These are phyloP conservation scores for Fagus crenata DNA, from an alignment of 306 rosid species.

Conservation along the genomic window DNA sequence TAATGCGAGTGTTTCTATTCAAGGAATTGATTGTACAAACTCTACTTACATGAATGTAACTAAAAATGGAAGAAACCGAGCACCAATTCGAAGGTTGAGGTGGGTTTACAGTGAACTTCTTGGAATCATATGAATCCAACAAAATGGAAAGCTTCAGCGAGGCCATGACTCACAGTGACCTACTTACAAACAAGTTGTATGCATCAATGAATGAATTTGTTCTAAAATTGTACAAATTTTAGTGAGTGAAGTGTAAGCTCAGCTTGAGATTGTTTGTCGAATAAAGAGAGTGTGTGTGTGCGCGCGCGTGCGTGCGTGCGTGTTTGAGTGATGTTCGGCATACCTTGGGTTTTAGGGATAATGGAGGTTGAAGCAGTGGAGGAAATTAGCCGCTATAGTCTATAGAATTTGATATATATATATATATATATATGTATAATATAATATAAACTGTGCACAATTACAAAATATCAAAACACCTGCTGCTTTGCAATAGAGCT, in stretches of 20 bases:
- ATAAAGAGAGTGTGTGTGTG: neutral
- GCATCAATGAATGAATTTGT: neutral
- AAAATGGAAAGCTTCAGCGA: slow-evolving; percentile 52
- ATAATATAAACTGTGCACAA: no score
- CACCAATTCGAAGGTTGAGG: slow-evolving; percentile 24
- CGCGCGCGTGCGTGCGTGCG: neutral
- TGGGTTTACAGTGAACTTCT: slow-evolving; percentile 30
- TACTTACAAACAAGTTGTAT: neutral
- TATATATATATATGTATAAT: no score
- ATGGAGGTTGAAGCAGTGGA: slow-evolving; percentile 49
- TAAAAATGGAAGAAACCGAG: slow-evolving; percentile 23
- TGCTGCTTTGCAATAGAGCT: no score
- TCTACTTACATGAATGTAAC: slow-evolving; percentile 36
- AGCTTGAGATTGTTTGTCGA: neutral
- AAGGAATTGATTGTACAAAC: slow-evolving; percentile 37
- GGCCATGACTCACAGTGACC: slow-evolving; percentile 49
- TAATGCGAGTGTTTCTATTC: slow-evolving; percentile 35
- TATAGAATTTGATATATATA: no score
- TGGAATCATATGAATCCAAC: slow-evolving; percentile 48
- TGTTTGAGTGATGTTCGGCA: slow-evolving; percentile 6
- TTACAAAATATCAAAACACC: no score
- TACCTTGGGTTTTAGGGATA: slow-evolving; percentile 26
- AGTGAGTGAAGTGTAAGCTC: slow-evolving; percentile 6
- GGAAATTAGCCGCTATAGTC: slow-evolving; percentile 29
- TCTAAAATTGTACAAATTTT: neutral